Percentiles rank a stretch among this genome's conserved stretches.
Evolutionary conservation across 2,329 filamentous ascomycete genomes (phyloP).

Genomic region (Colletotrichum falcatum): DNA sequence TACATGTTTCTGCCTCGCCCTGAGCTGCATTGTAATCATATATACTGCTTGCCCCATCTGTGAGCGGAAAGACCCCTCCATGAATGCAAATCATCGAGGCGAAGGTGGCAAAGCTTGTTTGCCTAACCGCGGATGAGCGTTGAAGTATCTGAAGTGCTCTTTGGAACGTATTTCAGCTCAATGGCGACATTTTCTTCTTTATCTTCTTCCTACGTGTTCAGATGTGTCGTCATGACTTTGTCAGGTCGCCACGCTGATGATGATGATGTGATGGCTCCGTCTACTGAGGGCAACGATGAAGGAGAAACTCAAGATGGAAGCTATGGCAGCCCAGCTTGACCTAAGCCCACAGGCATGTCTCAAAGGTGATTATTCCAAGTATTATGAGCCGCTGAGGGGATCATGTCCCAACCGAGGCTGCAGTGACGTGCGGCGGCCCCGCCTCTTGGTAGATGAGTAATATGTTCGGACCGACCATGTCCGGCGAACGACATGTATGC

Average conservation of each 20-base stretch:
- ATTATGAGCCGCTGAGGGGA: accelerated
- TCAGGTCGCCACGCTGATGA: not conserved
- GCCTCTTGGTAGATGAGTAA: not conserved
- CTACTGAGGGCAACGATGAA: not conserved
- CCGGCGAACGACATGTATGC: not conserved
- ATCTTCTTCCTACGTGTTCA: not conserved
- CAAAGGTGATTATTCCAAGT: not conserved
- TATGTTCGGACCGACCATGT: not conserved
- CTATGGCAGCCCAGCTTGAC: not conserved
- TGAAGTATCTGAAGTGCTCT: not conserved
- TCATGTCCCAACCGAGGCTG: too few relatives aligned
- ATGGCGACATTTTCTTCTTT: not conserved
- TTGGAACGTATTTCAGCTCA: too few relatives aligned
- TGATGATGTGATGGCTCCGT: not conserved
- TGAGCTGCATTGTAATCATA: too few relatives aligned
- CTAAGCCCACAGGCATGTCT: not conserved
- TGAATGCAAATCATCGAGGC: not conserved
- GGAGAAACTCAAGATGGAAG: not conserved
- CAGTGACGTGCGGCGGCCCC: not conserved
- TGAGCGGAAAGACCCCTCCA: too few relatives aligned
- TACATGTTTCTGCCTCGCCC: too few relatives aligned
- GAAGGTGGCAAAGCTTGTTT: not conserved
- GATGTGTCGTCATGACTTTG: not conserved
- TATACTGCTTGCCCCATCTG: too few relatives aligned
- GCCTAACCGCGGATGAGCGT: not conserved